These are phyloP conservation scores for Gossypium trilobum DNA, from an alignment of 441 rosid species.

Conservation along the genomic window DNA sequence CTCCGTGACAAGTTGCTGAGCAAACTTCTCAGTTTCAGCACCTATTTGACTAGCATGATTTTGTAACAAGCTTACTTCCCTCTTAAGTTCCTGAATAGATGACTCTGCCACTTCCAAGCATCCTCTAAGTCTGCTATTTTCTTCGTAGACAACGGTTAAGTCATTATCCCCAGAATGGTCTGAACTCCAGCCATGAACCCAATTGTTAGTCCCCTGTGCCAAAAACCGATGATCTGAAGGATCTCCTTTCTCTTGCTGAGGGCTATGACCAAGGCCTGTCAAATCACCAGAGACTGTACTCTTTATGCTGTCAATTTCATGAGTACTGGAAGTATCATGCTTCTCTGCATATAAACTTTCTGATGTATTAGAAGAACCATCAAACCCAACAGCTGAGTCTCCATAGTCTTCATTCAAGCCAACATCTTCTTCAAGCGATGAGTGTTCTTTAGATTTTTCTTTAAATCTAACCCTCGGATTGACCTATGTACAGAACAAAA, in stretches of 20 bases:
- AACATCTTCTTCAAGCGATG: conserved; percentile 41
- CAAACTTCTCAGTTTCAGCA: conserved; percentile 52
- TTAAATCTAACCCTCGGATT: conserved; percentile 52
- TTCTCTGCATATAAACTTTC: conserved; percentile 79
- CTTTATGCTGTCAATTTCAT: conserved; percentile 76
- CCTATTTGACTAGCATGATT: conserved; percentile 74
- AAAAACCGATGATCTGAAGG: conserved; percentile 40
- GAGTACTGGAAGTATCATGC: conserved; percentile 66
- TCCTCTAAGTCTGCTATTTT: conserved; percentile 71
- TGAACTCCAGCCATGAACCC: conserved; percentile 72
- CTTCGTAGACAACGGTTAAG: conserved; percentile 57
- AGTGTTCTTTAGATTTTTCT: conserved; percentile 47
- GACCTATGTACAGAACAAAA: conserved; percentile 37
- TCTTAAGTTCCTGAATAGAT: conserved; percentile 66
- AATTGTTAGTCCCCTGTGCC: conserved; percentile 44
- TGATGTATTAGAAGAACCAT: conserved; percentile 87
- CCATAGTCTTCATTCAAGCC: conserved; percentile 44
- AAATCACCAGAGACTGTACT: conserved; percentile 44
- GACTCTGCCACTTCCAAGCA: conserved; percentile 73
- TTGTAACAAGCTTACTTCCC: conserved; percentile 62
- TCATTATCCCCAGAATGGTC: conserved; percentile 62
- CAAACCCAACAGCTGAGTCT: conserved; percentile 69
- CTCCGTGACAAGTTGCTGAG: conserved; percentile 72
- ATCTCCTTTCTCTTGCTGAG: conserved; percentile 49
- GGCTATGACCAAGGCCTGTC: conserved; percentile 59